Evolutionary conservation across 495 filamentous ascomycete genomes (phyloP), one percentile per base, ranked within the genome.

Genomic region (Umbilicaria muhlenbergii): DNA sequence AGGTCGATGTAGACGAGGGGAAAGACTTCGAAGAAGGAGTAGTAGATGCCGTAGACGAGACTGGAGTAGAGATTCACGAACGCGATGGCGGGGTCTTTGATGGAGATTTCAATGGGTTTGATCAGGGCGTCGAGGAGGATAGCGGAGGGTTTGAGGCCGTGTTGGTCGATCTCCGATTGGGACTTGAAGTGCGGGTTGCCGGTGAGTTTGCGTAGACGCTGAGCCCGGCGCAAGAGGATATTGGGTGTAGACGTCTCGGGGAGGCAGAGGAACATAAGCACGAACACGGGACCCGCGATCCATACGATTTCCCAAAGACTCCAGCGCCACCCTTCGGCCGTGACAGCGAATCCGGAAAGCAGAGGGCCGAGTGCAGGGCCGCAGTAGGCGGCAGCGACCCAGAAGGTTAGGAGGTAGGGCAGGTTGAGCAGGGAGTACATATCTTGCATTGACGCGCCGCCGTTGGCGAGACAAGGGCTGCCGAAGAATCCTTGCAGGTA

Each of bases 21-120:
- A 64, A 84, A 83, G 48, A 72, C 76, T 54, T 83, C 79, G 65
- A 80, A 78, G 64, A 78, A 79, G 39, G 60, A 66, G 56, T 78
- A 79, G 56, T 71, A 78, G 55, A 77, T 78, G 11, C 64, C 71
- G 57, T 80, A 78, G 28, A 73, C 65, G 33, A 80, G 60, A 16
- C 68, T 65, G 1, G 69, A 73, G 56, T 80, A 81, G 12, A 71
- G 16, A 47, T 76, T 71, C 2, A 72, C 69, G 60, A 79, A 81
- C 0, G 66, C 58, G 34, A 81, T 69, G 41, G 71, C 65, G 0
- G 73, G 73, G 49, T 80, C 73, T 43, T 70, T 65, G 47, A 74
- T 44, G 17, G 73, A 72, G 41, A 80, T 75, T 58, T 78, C 67
- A 5, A 72, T 43, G 2, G 74, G 77, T 43, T 74, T 71, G 56